Conservation (phyloP, 352 stramenopile species). For the Vaucheria bursata region DNA sequence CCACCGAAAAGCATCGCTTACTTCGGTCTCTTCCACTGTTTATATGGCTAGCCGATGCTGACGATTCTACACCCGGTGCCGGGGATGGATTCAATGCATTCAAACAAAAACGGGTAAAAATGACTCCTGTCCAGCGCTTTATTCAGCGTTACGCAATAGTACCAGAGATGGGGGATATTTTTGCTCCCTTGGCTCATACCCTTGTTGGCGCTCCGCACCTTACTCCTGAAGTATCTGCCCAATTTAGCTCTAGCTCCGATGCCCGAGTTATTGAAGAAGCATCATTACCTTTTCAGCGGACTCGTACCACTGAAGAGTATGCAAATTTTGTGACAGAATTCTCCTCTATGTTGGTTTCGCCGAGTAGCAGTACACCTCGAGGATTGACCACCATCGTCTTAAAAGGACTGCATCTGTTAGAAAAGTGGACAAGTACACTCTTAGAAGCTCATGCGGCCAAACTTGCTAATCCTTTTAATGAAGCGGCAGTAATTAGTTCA, state of each 20-base stretch:
- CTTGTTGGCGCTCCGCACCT: background rate
- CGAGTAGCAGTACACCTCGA: background rate
- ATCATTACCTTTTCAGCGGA: background rate
- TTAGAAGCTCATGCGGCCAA: conserved; percentile 32
- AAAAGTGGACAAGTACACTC: conserved; percentile 59
- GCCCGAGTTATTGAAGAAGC: background rate
- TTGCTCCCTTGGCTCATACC: background rate
- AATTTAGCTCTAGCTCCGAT: background rate
- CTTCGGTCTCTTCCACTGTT: conserved; percentile 51
- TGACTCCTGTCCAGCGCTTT: conserved; percentile 22
- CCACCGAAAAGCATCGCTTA: conserved; percentile 53
- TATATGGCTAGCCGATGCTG: conserved; percentile 35
- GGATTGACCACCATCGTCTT: conserved; percentile 7
- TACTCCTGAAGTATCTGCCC: background rate
- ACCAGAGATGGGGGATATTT: background rate
- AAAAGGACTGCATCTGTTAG: conserved; percentile 43
- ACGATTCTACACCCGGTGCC: background rate
- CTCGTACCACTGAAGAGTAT: background rate
- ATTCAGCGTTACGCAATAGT: conserved; percentile 26
- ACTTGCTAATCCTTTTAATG: conserved; percentile 10
- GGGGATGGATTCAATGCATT: conserved; percentile 27
- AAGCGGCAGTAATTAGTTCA: conserved; percentile 40
- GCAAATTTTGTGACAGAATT: background rate
- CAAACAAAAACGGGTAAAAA: conserved; percentile 34
- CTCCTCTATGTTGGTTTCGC: background rate